Evolutionary conservation across 345 rosid species (phyloP), one percentile per base, ranked within the genome.

Genomic region (Lagerstroemia speciosa): DNA sequence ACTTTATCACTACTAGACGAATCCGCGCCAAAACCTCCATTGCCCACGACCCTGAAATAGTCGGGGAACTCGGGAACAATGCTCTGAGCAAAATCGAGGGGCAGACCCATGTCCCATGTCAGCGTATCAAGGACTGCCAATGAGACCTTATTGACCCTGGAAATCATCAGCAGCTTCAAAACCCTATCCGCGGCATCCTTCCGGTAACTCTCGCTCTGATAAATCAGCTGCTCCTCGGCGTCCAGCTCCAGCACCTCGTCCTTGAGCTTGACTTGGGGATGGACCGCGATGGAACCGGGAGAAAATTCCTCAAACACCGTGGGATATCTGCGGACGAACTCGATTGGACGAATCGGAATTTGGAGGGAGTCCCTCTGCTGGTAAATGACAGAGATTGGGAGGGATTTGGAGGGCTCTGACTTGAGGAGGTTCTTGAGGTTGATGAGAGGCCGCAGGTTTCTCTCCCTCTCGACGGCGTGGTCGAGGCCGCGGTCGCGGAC

Each of bases 401-500:
- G 82, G n/a, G 99, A 88, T 69, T 86, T 91, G 7, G 97, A 71
- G 5, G 99, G 99, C 76, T 94, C 99, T 50, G 81, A 79, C 75
- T 83, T 89, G 73, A 94, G 78, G 12, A 94, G 80, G 87, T 89
- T 80, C 62, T 94, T 94, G 73, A 89, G 74, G 76, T 77, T 71
- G 66, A 91, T 69, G 31, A 94, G 71, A 0, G 96, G 87, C 29
- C 79, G 80, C 55, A 91, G 87, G 76, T 91, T 88, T 73, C 85
- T 89, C 68, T 91, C 97, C 64, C 95, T 81, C 77, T 84, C 93
- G 14, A 94, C 97, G 2, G 84, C 91, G 80, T 94, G 99, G 81
- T 91, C 99, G 29, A 94, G 89, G n/a, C 97, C 97, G 34, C 99
- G 84, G 88, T 94, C 97, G 67, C 91, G 85, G 5, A 83, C 80